phyloP scores from a whole-genome alignment of 129 eudicot species.

The Centella asiatica region DNA sequence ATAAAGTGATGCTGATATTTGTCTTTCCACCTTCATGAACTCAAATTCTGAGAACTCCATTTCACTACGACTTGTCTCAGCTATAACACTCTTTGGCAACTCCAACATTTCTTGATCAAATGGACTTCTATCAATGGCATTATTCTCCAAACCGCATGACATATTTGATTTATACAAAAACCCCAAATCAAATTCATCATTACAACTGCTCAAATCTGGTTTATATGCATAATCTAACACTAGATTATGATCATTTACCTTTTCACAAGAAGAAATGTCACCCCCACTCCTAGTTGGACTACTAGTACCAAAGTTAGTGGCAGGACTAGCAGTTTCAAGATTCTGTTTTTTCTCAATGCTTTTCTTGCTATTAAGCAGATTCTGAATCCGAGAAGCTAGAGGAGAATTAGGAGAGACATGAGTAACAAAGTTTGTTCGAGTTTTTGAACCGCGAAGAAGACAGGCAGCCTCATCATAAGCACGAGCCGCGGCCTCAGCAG shows the following conservation, averaged over 20 bases:
- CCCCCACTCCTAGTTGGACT: conserved; percentile 19
- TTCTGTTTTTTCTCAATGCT: conserved; percentile 11
- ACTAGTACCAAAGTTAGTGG: conserved; percentile 11
- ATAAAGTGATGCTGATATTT: conserved; percentile 68
- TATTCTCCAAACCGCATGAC: conserved; percentile 31
- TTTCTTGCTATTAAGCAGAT: conserved; percentile 63
- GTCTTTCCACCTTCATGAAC: conserved; percentile 74
- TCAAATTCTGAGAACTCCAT: conserved; percentile 53
- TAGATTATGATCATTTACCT: conserved; percentile 19
- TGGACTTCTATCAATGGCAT: conserved; percentile 21
- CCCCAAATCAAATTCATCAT: conserved; percentile 12
- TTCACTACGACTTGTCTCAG: conserved; percentile 10
- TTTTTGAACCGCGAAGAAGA: conserved; percentile 70
- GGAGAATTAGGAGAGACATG: conserved; percentile 67
- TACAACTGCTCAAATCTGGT: conserved; percentile 49
- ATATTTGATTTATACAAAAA: conserved; percentile 19
- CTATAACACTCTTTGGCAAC: conserved; percentile 32
- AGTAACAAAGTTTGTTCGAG: conserved; percentile 59
- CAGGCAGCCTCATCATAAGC: conserved; percentile 91
- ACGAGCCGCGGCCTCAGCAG: conserved; percentile 85
- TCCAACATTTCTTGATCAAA: conserved; percentile 33
- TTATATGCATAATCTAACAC: conserved; percentile 58
- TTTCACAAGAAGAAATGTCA: conserved; percentile 16
- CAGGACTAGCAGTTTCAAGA: conserved; percentile 6
- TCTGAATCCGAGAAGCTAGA: conserved; percentile 60